Base-by-base conservation (phyloP, 2,329 filamentous ascomycete species). In the Fusarium odoratissimum region DNA sequence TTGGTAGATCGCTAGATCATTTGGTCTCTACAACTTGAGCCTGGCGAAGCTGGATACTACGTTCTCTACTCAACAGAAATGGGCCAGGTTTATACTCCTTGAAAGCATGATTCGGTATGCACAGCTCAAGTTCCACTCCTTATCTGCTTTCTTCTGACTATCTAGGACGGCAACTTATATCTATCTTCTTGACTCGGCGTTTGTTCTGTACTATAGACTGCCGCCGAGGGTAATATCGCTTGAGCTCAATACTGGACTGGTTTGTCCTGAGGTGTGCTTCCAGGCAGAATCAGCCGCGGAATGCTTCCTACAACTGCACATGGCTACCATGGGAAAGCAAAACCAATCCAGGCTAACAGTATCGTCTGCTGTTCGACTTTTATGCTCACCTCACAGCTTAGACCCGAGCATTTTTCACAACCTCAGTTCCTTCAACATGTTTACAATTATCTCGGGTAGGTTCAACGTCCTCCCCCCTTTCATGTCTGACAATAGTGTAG, bases 71-170 rank as follows among this genome's bases (percentile, higher is more conserved):
- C 12, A 35, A 2, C 38, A 56, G 21, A 44, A 56, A 9, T 56
- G 54, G 54, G 10, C 30, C 1, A 44, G 8, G 30, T 44, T 56
- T 17, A 56, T 56, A 8, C 12, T 56, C 0, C 17, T 56, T 17
- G 54, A 56, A 28, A 42, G 38, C n/a, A 56, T 56, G 54, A 56
- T 56, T 23, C n/a, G 48, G 48, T 52, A 52, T 13, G 48, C 19
- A 11, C 5, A 14, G 6, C 6, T 28, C 23, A 14, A 19, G 2
- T 17, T 6, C 6, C 8, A 5, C 6, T 8, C 12, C 31, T 38
- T 6, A 16, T 16, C 13, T 7, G 6, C 10, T 10, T 28, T 8
- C 5, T 7, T 10, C n/a, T 19, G 3, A 16, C 6, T 19, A 1
- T 5, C 3, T 57, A 57, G 54, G 5, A 57, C 54, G 3, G 40